Evolutionary conservation across 257 asterid genomes (phyloP).

Genomic region (Solanum peruvianum): DNA sequence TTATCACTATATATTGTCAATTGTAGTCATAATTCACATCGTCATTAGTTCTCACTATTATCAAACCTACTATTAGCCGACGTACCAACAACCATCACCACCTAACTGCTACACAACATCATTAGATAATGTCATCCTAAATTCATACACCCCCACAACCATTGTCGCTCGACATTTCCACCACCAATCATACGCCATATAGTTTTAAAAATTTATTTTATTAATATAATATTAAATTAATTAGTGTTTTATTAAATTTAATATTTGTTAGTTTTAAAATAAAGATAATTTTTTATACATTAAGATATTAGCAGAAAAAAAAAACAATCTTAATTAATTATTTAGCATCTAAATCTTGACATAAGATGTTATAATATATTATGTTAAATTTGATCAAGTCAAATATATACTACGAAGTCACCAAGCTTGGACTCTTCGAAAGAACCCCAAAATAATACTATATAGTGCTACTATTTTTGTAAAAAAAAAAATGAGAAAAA

Average conservation of each 20-base stretch:
- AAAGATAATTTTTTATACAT: not conserved
- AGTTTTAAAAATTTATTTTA: not conserved
- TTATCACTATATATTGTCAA: not conserved
- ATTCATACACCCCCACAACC: not conserved
- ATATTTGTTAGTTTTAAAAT: not conserved
- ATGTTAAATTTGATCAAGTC: not conserved
- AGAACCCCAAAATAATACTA: not conserved
- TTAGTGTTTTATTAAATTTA: not conserved
- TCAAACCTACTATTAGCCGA: not conserved
- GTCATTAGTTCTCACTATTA: not conserved
- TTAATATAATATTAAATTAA: not conserved
- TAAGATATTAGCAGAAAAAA: not conserved
- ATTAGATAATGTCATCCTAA: not conserved
- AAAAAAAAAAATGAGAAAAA: not conserved
- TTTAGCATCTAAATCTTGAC: not conserved
- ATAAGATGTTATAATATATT: not conserved
- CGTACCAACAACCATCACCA: not conserved
- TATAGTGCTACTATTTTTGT: not conserved
- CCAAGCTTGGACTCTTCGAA: not conserved
- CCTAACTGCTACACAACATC: not conserved
- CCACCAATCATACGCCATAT: not conserved
- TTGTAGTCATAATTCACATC: accelerated
- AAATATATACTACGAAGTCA: not conserved
- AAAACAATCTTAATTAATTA: not conserved
- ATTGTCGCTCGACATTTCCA: not conserved